A percentile compares a stretch with the other conserved stretches of the same genome.
phyloP scores from a whole-genome alignment of 176 grass and related monocot species.

The Echinochloa phyllopogon region DNA sequence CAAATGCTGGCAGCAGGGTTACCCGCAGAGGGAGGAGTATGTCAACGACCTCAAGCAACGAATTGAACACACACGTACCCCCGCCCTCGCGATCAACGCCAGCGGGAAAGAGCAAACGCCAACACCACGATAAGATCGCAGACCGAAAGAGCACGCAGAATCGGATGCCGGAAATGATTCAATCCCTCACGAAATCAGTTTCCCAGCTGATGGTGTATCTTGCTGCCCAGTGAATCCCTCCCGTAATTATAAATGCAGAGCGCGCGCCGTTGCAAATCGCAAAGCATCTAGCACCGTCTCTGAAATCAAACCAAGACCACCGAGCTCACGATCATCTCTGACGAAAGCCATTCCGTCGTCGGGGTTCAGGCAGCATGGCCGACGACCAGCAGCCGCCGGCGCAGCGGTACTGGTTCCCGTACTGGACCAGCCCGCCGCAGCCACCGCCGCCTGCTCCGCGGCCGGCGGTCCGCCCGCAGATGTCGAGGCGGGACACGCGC shows the following conservation, averaged over 20 bases:
- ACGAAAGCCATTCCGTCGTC: not conserved
- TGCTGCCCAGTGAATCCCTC: not conserved
- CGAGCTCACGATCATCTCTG: not conserved
- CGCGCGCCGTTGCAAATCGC: not conserved
- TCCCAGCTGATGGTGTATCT: not conserved
- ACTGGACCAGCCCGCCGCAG: conserved; percentile 17
- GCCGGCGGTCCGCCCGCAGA: conserved; percentile 7
- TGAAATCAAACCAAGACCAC: not conserved
- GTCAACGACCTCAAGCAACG: conserved; percentile 12
- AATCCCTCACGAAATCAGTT: not conserved
- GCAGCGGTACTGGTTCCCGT: conserved; percentile 49
- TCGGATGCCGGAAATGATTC: conserved; percentile 6
- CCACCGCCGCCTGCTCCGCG: conserved; percentile 23
- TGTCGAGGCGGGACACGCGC: conserved; percentile 27
- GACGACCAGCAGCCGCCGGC: conserved; percentile 39
- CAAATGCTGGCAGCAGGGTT: conserved; percentile 1
- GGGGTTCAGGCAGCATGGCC: conserved; percentile 6
- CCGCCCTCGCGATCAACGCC: not conserved
- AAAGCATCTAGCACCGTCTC: not conserved
- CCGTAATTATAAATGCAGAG: conserved; percentile 16
- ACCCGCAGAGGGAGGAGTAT: not conserved
- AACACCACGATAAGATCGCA: not conserved
- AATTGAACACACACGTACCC: not conserved
- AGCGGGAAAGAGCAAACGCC: not conserved
- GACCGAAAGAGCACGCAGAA: conserved; percentile 11